Base-by-base conservation (phyloP, 805 yeast species). In the Grigorovia yakushimaensis region DNA sequence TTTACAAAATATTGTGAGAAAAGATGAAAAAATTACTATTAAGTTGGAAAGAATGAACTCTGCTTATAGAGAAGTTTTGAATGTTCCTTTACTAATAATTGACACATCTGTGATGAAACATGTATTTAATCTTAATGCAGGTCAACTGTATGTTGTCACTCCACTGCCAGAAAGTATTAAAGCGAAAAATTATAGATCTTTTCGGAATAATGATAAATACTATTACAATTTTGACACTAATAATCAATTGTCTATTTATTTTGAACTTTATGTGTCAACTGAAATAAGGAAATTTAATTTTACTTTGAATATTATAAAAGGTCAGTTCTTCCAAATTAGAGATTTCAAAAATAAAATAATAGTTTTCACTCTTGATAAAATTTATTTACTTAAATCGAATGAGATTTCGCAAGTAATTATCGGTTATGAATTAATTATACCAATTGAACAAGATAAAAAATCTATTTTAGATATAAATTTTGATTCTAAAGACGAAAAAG, bases 381-480 rank as follows among this genome's bases (percentile, higher is more conserved):
- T 44, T n/a, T 44, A 36, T 21, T 15, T 37, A n/a, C 7, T 44
- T 9, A 15, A 15, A 10, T 13, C 8, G 9, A 18, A 5, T 23
- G 15, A 15, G 15, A 15, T 11, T 33, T 2, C 7, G 17, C 6
- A 15, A 24, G 8, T 13, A 17, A 24, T 24, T 8, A 18, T 5
- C 13, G 27, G 11, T 22, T 22, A 37, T 18, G 41, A 44, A 19
- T 41, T 44, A 9, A 30, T 35, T 20, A 23, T 44, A 21, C 46
- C 46, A 8, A 9, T 19, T n/a, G 41, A 39, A 40, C 42, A 44
- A 11, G 48, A 49, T 30, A 23, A 40, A 4, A 48, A 50, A 20
- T 49, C 55, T 1, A 54, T 57, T 5, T 17, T 54, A 7, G 58
- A 57, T 27, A 15, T 44, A n/a, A 4, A 21, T n/a, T 18, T 22